Evolutionary conservation across 129 eudicot genomes (phyloP).

Genomic region (Flaveria linearis): DNA sequence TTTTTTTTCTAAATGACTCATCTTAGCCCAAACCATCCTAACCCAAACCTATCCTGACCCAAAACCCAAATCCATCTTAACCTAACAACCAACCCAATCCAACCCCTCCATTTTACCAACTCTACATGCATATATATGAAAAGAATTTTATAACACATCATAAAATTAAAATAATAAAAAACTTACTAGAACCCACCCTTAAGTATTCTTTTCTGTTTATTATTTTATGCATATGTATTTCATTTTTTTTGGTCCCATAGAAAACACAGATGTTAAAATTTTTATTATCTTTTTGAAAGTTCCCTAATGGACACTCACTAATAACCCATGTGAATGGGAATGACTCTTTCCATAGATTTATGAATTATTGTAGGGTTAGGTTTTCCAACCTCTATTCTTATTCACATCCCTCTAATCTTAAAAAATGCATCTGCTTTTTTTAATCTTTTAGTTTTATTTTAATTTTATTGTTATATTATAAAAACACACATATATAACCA

Average conservation of each 20-base stretch:
- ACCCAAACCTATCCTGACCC: no score
- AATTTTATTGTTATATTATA: background rate
- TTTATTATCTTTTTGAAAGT: background rate
- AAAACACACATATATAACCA: background rate
- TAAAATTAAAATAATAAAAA: background rate
- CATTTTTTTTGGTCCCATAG: background rate
- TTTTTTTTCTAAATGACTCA: no score
- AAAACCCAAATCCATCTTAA: no score
- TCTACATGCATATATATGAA: background rate
- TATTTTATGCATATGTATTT: background rate
- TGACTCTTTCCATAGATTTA: background rate
- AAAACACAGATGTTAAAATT: background rate
- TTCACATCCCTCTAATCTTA: background rate
- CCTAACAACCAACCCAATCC: no score
- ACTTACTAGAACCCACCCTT: background rate
- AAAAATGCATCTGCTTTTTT: background rate
- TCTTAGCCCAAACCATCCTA: no score
- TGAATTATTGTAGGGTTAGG: constrained; percentile 7
- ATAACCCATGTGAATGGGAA: background rate
- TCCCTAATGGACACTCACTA: background rate
- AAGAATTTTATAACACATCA: background rate
- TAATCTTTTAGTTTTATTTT: background rate
- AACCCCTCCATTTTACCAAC: no score
- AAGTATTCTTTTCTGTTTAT: background rate
- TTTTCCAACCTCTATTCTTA: background rate